A percentile compares a stretch with the other conserved stretches of the same genome.
Conservation (phyloP, 257 asterid species). For the Primulina huaijiensis region DNA sequence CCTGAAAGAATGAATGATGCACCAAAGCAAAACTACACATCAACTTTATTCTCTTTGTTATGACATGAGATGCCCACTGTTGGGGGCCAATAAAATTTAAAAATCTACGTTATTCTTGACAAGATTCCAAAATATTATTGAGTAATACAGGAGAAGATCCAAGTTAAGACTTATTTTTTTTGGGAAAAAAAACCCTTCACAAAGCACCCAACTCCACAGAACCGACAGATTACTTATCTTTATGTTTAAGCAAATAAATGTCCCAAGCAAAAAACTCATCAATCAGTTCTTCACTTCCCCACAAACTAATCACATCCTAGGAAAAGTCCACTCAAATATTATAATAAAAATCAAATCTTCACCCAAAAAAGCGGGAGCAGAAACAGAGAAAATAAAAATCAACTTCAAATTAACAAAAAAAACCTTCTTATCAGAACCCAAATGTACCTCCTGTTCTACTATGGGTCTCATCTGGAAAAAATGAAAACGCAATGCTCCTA, state of each 20-base stretch:
- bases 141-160: slow-evolving; percentile 9
- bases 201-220: slow-evolving; percentile 10
- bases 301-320: neutral
- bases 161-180: neutral
- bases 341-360: slow-evolving; percentile 4
- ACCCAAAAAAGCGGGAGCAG: neutral
- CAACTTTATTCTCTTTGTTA: neutral
- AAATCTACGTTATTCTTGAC: slow-evolving; percentile 8
- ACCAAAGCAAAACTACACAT: neutral
- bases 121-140: slow-evolving; percentile 21
- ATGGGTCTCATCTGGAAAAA: slow-evolving; percentile 31
- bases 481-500: slow-evolving; percentile 42
- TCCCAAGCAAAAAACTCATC: neutral
- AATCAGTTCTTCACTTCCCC: neutral
- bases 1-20: neutral
- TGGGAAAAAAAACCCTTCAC: neutral
- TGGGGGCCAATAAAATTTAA: slow-evolving; percentile 17
- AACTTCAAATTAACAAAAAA: neutral
- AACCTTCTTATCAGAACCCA: neutral
- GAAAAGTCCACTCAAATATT: slow-evolving; percentile 11
- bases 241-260: neutral
- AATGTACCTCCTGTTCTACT: slow-evolving; percentile 32
- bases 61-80: neutral
- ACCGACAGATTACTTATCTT: slow-evolving; percentile 1
- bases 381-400: neutral